Conservation (phyloP, 192 early-diverging fungal genomes). For the Coemansia sp. region DNA sequence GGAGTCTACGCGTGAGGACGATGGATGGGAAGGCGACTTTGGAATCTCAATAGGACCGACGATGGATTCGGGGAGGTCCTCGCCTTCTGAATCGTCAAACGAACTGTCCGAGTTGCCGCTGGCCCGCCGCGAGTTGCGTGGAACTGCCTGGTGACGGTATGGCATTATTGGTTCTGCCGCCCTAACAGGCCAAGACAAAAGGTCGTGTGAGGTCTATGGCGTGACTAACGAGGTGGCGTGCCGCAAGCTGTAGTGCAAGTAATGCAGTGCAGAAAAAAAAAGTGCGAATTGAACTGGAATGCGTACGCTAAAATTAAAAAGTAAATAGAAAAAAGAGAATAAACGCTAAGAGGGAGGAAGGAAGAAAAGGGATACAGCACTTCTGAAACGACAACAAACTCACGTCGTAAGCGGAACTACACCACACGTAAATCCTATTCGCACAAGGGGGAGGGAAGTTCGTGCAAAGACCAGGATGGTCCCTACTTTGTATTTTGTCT, state of each 20-base stretch:
- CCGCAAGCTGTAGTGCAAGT: conserved; percentile 2
- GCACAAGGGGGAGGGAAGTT: neutral
- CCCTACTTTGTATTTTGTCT: conserved; percentile 6
- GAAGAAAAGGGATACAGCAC: neutral
- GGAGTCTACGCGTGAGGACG: conserved; percentile 47
- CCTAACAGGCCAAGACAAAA: neutral
- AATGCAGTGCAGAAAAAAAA: neutral
- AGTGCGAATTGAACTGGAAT: neutral
- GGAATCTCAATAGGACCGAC: conserved; percentile 55
- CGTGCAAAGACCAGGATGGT: conserved; percentile 8
- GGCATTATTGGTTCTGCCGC: conserved; percentile 17
- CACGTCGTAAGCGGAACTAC: neutral
- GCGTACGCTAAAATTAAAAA: neutral
- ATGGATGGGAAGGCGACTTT: conserved; percentile 49
- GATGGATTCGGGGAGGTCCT: conserved; percentile 54
- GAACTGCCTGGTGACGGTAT: conserved; percentile 35
- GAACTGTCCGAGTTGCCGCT: conserved; percentile 44
- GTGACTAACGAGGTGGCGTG: neutral
- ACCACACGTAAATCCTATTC: neutral
- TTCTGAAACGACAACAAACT: conserved; percentile 1
- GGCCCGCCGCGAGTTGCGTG: conserved; percentile 38
- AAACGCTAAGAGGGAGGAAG: neutral
- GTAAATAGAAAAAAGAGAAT: neutral
- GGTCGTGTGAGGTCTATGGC: neutral
- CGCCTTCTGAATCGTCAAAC: conserved; percentile 50